Evolutionary conservation across 352 stramenopile species (phyloP).

Genomic region (Globisporangium sylvaticum): DNA sequence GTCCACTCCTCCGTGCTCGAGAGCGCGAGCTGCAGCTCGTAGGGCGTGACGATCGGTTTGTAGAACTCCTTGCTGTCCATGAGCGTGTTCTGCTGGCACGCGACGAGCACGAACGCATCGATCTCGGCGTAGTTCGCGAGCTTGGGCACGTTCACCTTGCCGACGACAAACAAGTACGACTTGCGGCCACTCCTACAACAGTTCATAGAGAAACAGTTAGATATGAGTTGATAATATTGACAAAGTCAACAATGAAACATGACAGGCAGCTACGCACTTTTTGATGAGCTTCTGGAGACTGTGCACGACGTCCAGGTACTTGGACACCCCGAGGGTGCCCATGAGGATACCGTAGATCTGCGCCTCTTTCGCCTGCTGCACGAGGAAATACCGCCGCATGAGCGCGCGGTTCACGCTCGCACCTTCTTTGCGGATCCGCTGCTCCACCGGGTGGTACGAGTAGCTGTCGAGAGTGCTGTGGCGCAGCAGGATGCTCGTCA

Average conservation of each 20-base stretch:
- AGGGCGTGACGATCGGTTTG: conserved; percentile 92
- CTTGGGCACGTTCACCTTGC: conserved; percentile 97
- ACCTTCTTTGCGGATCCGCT: conserved; percentile 47
- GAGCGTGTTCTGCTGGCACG: conserved; percentile 93
- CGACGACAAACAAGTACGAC: conserved; percentile 96
- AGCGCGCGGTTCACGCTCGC: conserved; percentile 64
- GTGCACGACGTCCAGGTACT: conserved; percentile 91
- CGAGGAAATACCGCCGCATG: conserved; percentile 68
- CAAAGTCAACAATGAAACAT: not conserved
- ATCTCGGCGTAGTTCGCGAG: conserved; percentile 97
- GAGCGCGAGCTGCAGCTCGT: conserved; percentile 94
- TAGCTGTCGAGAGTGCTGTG: conserved; percentile 65
- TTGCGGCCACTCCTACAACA: conserved; percentile 85
- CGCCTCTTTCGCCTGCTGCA: conserved; percentile 93
- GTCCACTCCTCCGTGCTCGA: conserved; percentile 85
- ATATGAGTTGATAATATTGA: too few relatives aligned
- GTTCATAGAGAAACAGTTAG: not conserved
- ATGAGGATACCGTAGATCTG: conserved; percentile 96
- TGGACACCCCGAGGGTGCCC: conserved; percentile 90
- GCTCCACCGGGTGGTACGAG: conserved; percentile 62
- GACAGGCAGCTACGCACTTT: conserved; percentile 39
- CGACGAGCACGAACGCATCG: conserved; percentile 95
- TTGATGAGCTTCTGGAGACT: conserved; percentile 87
- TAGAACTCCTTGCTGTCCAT: conserved; percentile 92
- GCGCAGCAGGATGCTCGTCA: conserved; percentile 82